These are phyloP conservation scores for Suhomyces guaymorum DNA, from an alignment of 1,139 yeast genomes.

Conservation along the genomic window DNA sequence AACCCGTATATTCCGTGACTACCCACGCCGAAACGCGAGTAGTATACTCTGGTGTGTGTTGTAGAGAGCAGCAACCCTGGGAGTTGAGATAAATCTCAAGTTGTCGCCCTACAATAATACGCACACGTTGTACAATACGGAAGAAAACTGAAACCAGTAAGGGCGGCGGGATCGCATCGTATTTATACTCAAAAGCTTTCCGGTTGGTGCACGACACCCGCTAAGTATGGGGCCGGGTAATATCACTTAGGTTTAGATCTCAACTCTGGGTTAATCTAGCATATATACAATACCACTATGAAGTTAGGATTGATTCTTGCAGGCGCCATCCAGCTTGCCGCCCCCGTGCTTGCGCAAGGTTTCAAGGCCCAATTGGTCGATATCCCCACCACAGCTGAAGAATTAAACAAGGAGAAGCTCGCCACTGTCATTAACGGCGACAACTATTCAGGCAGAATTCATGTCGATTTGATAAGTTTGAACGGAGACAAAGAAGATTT, in stretches of 20 bases:
- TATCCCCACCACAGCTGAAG: constrained; percentile 28
- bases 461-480: constrained; percentile 27
- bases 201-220: neutral
- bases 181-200: constrained; percentile 11
- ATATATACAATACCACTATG: neutral
- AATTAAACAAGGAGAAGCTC: constrained; percentile 21
- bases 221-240: constrained; percentile 16
- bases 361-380: constrained; percentile 21
- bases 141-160: constrained; percentile 16
- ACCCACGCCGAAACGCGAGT: constrained; percentile 31
- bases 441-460: constrained; percentile 39
- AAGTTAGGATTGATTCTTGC: neutral
- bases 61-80: constrained; percentile 54
- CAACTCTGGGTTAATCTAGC: neutral
- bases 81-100: constrained; percentile 24
- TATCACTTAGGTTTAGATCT: neutral
- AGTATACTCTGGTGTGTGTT: constrained; percentile 53
- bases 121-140: constrained; percentile 51
- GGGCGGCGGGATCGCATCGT: constrained; percentile 4
- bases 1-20: constrained; percentile 50
- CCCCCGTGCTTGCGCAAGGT: constrained; percentile 4
- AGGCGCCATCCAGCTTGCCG: constrained; percentile 1
- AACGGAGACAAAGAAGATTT: constrained; percentile 13
- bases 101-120: constrained; percentile 57
- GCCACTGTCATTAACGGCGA: constrained; percentile 35